phyloP scores from a whole-genome alignment of 129 eudicot species.

The Escallonia rubra region DNA sequence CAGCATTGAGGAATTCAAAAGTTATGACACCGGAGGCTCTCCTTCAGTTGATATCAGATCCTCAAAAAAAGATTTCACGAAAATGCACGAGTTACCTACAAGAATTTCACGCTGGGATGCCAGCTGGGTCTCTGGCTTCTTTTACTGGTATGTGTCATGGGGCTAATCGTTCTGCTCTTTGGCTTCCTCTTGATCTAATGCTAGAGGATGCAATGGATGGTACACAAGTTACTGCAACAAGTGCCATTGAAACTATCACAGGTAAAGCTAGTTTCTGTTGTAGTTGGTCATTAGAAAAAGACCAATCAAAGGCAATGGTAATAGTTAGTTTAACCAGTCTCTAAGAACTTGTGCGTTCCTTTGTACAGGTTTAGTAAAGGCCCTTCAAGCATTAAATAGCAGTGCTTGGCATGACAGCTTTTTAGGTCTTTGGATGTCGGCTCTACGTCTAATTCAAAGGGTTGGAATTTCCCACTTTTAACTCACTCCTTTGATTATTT shows the following conservation, averaged over 20 bases:
- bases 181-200: conserved; percentile 93
- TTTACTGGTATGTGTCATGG: conserved; percentile 60
- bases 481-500: background rate
- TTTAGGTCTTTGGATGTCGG: conserved; percentile 96
- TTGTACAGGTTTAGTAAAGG: conserved; percentile 64
- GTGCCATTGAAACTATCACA: conserved; percentile 75
- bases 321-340: background rate
- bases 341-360: background rate
- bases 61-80: conserved; percentile 25
- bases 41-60: conserved; percentile 42
- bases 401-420: conserved; percentile 82
- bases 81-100: conserved; percentile 36
- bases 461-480: conserved; percentile 31
- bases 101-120: conserved; percentile 34
- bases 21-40: conserved; percentile 48
- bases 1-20: conserved; percentile 61
- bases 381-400: conserved; percentile 81
- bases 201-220: conserved; percentile 95
- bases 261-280: conserved; percentile 34
- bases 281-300: background rate
- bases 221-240: conserved; percentile 74
- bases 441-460: conserved; percentile 95
- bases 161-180: conserved; percentile 57
- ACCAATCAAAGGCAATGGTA: background rate
- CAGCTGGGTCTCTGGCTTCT: conserved; percentile 35